phyloP scores from a whole-genome alignment of 441 rosid species.

The Erysimum cheiri region DNA sequence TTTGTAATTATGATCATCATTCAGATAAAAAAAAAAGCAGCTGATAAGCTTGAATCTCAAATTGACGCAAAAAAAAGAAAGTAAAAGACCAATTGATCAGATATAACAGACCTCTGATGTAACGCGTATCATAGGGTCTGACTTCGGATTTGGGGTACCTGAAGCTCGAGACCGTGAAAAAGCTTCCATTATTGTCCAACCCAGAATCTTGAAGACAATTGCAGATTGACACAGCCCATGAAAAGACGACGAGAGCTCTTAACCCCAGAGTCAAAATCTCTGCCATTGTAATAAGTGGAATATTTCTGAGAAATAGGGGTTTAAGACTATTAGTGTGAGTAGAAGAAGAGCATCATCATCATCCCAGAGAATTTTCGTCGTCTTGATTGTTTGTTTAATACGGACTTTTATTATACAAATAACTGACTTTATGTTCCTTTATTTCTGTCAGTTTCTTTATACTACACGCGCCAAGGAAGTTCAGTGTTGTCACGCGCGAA shows the following conservation, averaged over 20 bases:
- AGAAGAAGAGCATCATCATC: constrained; percentile 1
- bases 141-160: constrained; percentile 77
- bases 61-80: background rate
- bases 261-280: constrained; percentile 27
- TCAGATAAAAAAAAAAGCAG: background rate
- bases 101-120: constrained; percentile 69
- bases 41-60: constrained; percentile 12
- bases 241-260: constrained; percentile 42
- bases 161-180: constrained; percentile 75
- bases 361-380: constrained; percentile 30
- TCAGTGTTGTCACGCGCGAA: background rate
- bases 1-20: constrained; percentile 17
- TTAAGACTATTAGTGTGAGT: constrained; percentile 37
- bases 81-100: background rate
- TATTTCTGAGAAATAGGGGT: constrained; percentile 25
- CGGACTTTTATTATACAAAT: background rate
- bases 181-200: constrained; percentile 44
- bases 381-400: background rate
- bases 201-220: constrained; percentile 45
- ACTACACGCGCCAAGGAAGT: background rate
- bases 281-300: constrained; percentile 25
- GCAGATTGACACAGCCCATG: constrained; percentile 44
- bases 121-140: constrained; percentile 74
- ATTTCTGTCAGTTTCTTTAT: background rate
- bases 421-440: constrained; percentile 22